Base-by-base conservation (phyloP, 306 rosid genomes). In the Quercus cerris region DNA sequence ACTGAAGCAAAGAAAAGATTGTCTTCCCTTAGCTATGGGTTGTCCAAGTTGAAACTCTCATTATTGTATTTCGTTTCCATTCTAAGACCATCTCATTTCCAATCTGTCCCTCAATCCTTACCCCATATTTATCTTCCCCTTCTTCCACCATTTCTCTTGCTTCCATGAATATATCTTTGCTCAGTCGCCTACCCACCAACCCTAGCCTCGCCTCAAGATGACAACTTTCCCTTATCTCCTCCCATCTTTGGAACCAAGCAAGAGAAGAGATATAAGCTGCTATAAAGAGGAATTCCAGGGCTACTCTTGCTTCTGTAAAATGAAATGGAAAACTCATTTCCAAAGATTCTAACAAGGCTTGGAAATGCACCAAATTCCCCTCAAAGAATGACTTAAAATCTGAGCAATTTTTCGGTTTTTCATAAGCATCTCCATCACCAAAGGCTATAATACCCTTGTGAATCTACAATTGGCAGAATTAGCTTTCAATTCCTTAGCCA, bases 1-100 rank as follows among this genome's bases (percentile, higher is more conserved):
- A 4, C 33, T 30, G 33, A 4, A 30, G 33, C 33, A 18, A 1
- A 1, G 18, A 59, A 18, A 7, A 57, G 3, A 8, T n/a, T 35
- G 22, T 4, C 59, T 38, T 17, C 19, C 23, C 13, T 58, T 46
- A 71, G 74, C 68, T 79, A 75, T 71, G 85, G 41, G 25, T 84
- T 89, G 35, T 79, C 97, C 97, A 89, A 2, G 77, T 74, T 59
- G 93, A 91, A 51, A 93, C 81, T 80, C 85, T 93, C 4, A 91
- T 72, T 27, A 91, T 49, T 20, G 92, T 85, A 9, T 73, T 81
- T 46, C 85, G 85, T 35, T 72, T 83, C 86, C 88, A 93, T 30
- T 89, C 87, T 81, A 93, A 80, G 61, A 78, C 84, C 51, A 91
- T 74, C 71, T 89, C 83, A 75, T 89, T 88, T 2, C 77, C 81